A percentile compares a stretch with the other conserved stretches of the same genome.
phyloP scores from a whole-genome alignment of 164 flowering plant species.

The Sextonia rubra region DNA sequence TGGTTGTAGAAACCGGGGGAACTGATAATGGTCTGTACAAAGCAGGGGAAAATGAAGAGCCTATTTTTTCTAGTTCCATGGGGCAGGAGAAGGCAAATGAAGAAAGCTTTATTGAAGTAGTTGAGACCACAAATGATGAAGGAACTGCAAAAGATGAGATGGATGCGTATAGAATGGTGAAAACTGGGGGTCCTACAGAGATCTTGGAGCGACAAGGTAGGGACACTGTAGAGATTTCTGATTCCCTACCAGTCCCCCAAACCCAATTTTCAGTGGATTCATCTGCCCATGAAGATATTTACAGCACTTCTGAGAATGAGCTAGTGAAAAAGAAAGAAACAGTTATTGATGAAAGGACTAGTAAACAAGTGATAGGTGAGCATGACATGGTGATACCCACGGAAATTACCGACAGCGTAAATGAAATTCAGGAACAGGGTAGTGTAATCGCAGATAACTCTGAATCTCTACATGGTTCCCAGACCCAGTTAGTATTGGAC shows the following conservation, averaged over 20 bases:
- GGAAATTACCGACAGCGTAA: background rate
- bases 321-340: background rate
- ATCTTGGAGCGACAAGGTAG: background rate
- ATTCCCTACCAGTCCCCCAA: background rate
- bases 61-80: background rate
- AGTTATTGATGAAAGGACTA: background rate
- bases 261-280: background rate
- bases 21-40: background rate
- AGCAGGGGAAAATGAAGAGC: background rate
- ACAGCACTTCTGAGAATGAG: background rate
- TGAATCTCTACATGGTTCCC: conserved; percentile 6
- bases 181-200: background rate
- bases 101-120: background rate
- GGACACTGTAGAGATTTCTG: background rate
- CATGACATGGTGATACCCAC: conserved; percentile 3
- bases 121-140: background rate
- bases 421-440: background rate
- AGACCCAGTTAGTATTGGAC: background rate
- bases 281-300: background rate
- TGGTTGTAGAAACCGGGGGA: background rate
- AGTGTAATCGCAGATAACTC: background rate
- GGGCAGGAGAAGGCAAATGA: background rate
- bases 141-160: background rate
- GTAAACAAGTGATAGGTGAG: background rate
- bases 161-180: conserved; percentile 3